phyloP scores from a whole-genome alignment of 306 rosid species.

The Prunus mume region DNA sequence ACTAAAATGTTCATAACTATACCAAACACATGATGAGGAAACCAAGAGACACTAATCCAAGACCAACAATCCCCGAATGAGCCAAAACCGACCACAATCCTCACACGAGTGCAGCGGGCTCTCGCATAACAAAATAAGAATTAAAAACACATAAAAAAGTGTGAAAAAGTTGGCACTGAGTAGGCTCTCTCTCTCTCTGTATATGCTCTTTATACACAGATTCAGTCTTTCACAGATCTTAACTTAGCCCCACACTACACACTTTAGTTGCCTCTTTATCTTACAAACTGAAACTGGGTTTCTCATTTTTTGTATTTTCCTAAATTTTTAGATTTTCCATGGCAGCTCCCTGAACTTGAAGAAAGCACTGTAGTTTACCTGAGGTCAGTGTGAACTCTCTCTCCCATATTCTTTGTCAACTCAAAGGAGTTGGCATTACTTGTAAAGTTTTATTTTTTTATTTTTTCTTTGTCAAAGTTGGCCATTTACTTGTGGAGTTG shows the following conservation, averaged over 20 bases:
- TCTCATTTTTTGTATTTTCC: background rate
- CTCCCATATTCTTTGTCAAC: background rate
- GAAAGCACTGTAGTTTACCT: conserved; percentile 4
- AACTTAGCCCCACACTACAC: conserved; percentile 10
- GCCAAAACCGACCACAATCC: conserved; percentile 45
- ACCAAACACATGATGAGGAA: background rate
- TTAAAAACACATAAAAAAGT: background rate
- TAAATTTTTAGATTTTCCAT: conserved; percentile 15
- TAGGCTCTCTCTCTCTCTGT: background rate
- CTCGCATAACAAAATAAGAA: background rate
- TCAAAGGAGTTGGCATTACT: conserved; percentile 20
- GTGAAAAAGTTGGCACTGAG: conserved; percentile 4
- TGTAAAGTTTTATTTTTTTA: conserved; percentile 6
- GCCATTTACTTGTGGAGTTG: conserved; percentile 12
- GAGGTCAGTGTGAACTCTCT: conserved; percentile 14
- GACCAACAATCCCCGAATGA: conserved; percentile 10
- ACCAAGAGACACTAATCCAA: conserved; percentile 8
- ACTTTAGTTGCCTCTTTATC: conserved; percentile 1
- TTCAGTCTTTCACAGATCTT: conserved; percentile 31
- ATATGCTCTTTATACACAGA: background rate
- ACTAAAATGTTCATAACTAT: background rate
- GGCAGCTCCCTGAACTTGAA: conserved; percentile 13
- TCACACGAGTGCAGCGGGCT: conserved; percentile 27
- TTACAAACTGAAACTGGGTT: background rate
- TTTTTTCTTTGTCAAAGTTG: background rate